Percentiles rank a stretch among this genome's conserved stretches.
Conservation (phyloP, 805 yeast species). For the Saturnispora halmiae region DNA sequence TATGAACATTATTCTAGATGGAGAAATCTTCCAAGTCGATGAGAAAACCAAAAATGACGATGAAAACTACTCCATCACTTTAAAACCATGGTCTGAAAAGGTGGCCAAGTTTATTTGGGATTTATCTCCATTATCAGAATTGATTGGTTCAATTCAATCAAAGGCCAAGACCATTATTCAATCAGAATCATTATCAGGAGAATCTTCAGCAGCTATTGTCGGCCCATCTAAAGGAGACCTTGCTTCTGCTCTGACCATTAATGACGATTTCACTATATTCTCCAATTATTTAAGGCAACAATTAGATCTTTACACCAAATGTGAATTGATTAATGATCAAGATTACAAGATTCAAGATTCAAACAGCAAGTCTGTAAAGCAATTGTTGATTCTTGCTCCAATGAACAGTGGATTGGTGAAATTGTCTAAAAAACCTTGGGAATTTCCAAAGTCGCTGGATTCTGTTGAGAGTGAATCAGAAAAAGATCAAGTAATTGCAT, state of each 20-base stretch:
- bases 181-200: constrained; percentile 1
- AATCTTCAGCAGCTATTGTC: constrained; percentile 2
- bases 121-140: constrained; percentile 1
- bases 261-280: constrained; percentile 46
- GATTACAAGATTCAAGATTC: neutral
- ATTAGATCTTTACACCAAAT: constrained; percentile 37
- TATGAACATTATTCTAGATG: constrained; percentile 1
- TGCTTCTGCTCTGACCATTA: constrained; percentile 33
- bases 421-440: constrained; percentile 65
- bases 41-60: neutral
- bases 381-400: constrained; percentile 61
- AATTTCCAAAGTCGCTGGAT: constrained; percentile 50
- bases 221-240: constrained; percentile 23
- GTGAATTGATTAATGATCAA: constrained; percentile 30
- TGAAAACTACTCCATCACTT: neutral
- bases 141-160: constrained; percentile 1
- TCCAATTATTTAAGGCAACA: constrained; percentile 64
- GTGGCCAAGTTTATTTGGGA: neutral
- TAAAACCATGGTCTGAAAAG: constrained; percentile 8
- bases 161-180: neutral
- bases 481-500: constrained; percentile 36
- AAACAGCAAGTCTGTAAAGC: constrained; percentile 10
- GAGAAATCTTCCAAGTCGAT: constrained; percentile 1
- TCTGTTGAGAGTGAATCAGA: constrained; percentile 28
- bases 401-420: constrained; percentile 49